A percentile compares a stretch with the other conserved stretches of the same genome.
phyloP scores from a whole-genome alignment of 163 green algal species.

The Picocystis sp. region DNA sequence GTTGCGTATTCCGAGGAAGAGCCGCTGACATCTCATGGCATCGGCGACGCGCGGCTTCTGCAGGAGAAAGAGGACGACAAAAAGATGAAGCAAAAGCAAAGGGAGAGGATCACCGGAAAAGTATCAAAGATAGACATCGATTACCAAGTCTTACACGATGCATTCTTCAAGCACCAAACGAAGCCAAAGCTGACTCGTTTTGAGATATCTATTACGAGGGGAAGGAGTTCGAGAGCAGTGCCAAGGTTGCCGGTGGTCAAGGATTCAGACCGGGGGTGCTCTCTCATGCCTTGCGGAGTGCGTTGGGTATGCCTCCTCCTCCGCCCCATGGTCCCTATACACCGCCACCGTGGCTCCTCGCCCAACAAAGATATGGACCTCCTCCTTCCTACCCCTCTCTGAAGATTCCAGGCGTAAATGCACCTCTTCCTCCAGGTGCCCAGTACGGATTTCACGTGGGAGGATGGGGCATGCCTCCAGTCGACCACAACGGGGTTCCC shows the following conservation, averaged over 20 bases:
- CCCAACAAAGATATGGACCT: constrained; percentile 97
- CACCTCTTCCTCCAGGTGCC: constrained; percentile 72
- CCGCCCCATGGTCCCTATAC: constrained; percentile 13
- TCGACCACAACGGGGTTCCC: constrained; percentile 83
- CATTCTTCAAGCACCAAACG: constrained; percentile 97
- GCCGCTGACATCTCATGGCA: too few relatives aligned
- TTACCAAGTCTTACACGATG: constrained; percentile 95
- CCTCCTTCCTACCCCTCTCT: constrained; percentile 88
- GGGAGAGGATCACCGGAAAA: constrained; percentile 78
- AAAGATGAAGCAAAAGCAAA: constrained; percentile 74
- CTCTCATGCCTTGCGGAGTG: constrained; percentile 44
- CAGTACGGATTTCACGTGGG: constrained; percentile 68
- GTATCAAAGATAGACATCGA: constrained; percentile 96
- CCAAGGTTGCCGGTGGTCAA: constrained; percentile 8
- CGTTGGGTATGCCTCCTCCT: constrained; percentile 61
- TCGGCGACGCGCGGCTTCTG: too few relatives aligned
- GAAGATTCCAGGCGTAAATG: constrained; percentile 85
- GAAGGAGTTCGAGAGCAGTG: constrained; percentile 78
- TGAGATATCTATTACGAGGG: constrained; percentile 96
- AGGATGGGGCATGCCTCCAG: constrained; percentile 91
- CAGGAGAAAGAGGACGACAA: constrained; percentile 69
- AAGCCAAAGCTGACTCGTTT: constrained; percentile 66
- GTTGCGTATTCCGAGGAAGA: too few relatives aligned
- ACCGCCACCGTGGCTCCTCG: constrained; percentile 92
- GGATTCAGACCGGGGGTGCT: constrained; percentile 41